Conservation (phyloP, 2,329 filamentous ascomycete genomes). For the Phialocephala sp. region DNA sequence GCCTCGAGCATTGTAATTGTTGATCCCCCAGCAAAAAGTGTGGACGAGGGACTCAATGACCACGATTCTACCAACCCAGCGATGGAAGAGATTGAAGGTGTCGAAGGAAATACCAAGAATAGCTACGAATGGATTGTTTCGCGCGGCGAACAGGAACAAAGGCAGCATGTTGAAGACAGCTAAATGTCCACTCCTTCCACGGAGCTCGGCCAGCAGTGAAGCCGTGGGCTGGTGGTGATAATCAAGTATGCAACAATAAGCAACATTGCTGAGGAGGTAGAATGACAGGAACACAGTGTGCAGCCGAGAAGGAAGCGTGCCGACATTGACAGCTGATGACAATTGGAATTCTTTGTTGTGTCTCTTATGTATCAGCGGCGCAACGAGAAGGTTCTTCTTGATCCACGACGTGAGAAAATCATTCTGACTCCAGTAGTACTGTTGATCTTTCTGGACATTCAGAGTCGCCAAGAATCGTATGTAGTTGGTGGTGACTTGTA, state of each 20-base stretch:
- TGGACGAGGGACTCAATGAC: conserved; percentile 71
- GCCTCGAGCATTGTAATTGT: conserved; percentile 48
- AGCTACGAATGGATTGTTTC: conserved; percentile 77
- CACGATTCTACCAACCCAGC: conserved; percentile 78
- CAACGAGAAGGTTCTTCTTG: conserved; percentile 68
- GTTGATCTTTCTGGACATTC: conserved; percentile 17
- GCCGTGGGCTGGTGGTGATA: conserved; percentile 49
- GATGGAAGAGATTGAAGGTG: conserved; percentile 79
- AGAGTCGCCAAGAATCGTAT: conserved; percentile 19
- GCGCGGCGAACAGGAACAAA: conserved; percentile 71
- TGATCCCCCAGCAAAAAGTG: conserved; percentile 62
- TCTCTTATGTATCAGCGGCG: conserved; percentile 74
- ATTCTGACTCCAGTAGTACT: conserved; percentile 16
- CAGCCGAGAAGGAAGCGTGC: conserved; percentile 77
- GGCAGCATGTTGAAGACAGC: conserved; percentile 77
- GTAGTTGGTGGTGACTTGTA: background rate
- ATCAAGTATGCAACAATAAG: conserved; percentile 73
- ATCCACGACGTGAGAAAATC: conserved; percentile 41
- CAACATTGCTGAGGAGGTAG: conserved; percentile 74
- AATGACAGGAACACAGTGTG: conserved; percentile 70
- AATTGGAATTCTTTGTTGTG: conserved; percentile 77
- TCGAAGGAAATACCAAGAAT: conserved; percentile 77
- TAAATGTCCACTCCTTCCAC: conserved; percentile 72
- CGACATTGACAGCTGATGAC: conserved; percentile 68
- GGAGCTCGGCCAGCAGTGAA: conserved; percentile 49